phyloP scores from a whole-genome alignment of 139 green algal species.

The Micromonas commoda region DNA sequence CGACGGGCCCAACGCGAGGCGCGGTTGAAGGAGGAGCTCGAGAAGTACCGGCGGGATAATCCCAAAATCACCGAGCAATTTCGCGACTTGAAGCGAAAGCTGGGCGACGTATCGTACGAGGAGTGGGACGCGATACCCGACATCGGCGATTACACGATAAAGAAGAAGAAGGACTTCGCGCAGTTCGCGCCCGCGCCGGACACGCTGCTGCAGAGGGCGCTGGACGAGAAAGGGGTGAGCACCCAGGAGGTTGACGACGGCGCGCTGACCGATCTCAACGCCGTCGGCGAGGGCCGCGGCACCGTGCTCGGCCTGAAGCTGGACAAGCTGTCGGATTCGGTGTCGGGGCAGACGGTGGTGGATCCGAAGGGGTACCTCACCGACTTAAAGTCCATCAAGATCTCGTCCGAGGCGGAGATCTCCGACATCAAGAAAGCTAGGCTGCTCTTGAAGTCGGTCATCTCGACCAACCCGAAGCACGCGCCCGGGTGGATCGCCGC shows the following conservation, averaged over 20 bases:
- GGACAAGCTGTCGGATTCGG: conserved; percentile 83
- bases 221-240: conserved; percentile 50
- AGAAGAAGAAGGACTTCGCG: conserved; percentile 67
- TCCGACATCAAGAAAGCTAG: conserved; percentile 96
- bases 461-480: conserved; percentile 91
- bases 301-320: conserved; percentile 90
- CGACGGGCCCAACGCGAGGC: conserved; percentile 70
- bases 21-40: conserved; percentile 71
- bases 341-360: conserved; percentile 89
- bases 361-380: conserved; percentile 99
- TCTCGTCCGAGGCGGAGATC: conserved; percentile 80
- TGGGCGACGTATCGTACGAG: conserved; percentile 60
- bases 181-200: conserved; percentile 84
- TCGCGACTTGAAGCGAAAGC: conserved; percentile 89
- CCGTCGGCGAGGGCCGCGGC: conserved; percentile 72
- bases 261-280: conserved; percentile 76
- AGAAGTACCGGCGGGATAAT: conserved; percentile 71
- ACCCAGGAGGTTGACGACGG: not conserved
- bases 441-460: conserved; percentile 91
- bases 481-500: conserved; percentile 94
- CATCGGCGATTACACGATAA: conserved; percentile 95
- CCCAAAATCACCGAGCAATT: conserved; percentile 98
- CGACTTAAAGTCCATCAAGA: conserved; percentile 73
- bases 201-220: conserved; percentile 69
- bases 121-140: conserved; percentile 94